phyloP scores from a whole-genome alignment of 345 rosid species.

The Rubroshorea leprosula region DNA sequence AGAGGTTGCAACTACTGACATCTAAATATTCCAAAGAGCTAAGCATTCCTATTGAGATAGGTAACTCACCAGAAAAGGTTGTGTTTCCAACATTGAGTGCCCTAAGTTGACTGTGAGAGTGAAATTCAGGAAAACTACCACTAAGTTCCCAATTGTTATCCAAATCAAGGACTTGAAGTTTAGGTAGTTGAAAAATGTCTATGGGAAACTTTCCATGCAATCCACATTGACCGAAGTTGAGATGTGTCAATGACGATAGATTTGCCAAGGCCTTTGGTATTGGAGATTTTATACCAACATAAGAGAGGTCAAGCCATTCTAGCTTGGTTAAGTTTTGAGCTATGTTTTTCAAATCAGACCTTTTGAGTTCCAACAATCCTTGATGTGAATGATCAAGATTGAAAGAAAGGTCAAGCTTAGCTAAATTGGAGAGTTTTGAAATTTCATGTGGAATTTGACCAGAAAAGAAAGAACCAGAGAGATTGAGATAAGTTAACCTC shows the following conservation, averaged over 20 bases:
- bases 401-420: no score
- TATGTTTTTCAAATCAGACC: neutral
- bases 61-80: neutral
- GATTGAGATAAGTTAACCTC: no score
- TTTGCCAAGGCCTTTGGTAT: conserved; percentile 1
- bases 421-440: no score
- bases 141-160: neutral
- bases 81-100: no score
- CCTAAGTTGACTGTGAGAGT: neutral
- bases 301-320: no score
- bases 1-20: neutral
- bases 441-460: no score
- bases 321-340: neutral
- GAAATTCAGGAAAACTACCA: neutral
- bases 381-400: neutral
- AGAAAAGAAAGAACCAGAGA: no score
- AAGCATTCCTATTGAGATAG: neutral
- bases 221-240: no score
- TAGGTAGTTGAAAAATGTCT: no score
- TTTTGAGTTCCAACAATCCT: neutral
- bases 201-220: no score
- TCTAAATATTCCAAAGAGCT: neutral
- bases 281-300: neutral
- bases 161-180: neutral
- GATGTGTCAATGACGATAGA: no score